Base-by-base conservation (phyloP, 805 yeast species). In the Candida coleopterorum region DNA sequence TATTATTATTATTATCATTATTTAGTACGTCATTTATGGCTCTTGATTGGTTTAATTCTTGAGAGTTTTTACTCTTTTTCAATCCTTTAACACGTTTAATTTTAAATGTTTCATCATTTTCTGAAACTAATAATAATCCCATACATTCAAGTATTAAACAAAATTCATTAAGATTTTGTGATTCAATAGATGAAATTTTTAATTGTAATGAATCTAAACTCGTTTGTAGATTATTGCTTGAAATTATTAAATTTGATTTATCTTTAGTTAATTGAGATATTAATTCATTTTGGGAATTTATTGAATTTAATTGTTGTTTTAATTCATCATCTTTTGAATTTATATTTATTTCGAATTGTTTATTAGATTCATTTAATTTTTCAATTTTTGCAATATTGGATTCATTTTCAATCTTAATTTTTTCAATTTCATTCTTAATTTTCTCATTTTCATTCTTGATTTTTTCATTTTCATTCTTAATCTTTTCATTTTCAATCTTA, bases 11-110 rank as follows among this genome's bases (percentile, higher is more conserved):
- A 7, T 8, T 10, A 9, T 12, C 14, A n/a, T n/a, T n/a, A n/a
- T n/a, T n/a, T n/a, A n/a, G n/a, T 4, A 70, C 56, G 8, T 71
- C 74, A 1, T 58, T 62, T 8, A 70, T 55, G 6, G 70, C 74
- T 31, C 60, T 59, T 1, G 68, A 60, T 21, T 52, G 57, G 5
- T 60, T 59, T 9, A 53, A 62, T 9, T 59, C 65, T 27, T 61
- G 55, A 8, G 24, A 40, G 16, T 37, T 18, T 18, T 23, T 58
- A 37, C 68, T 73, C 33, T 74, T 71, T 43, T 79, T 67, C 43
- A 85, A 61, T 0, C 96, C 96, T 52, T 85, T 85, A 3, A 87
- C 96, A 42, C 97, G 70, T 32, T 78, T 78, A 20, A 85, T 75
- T 34, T 70, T 70, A 29, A 70, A 63, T 8, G 57, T 63, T 12